These are phyloP conservation scores for Mucor irregularis DNA, from an alignment of 371 early-diverging fungal species.

Conservation along the genomic window DNA sequence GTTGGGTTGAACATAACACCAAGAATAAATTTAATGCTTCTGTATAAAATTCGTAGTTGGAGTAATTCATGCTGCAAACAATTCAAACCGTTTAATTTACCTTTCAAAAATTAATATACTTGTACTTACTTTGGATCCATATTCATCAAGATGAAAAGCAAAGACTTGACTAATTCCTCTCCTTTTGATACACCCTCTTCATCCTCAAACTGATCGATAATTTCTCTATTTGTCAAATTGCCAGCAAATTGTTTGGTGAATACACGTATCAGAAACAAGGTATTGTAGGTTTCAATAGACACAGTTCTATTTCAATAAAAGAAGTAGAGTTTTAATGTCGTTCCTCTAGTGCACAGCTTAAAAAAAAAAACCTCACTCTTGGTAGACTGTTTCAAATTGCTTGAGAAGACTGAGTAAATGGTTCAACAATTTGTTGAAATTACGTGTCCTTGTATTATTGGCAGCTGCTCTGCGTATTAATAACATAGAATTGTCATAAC, in stretches of 20 bases:
- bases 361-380: constrained; percentile 43
- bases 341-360: too few species aligned
- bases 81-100: not conserved
- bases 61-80: constrained; percentile 46
- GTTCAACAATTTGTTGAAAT: constrained; percentile 66
- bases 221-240: constrained; percentile 56
- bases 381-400: constrained; percentile 37
- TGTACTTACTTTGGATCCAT: constrained; percentile 61
- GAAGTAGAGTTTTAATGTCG: not conserved
- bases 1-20: constrained; percentile 66
- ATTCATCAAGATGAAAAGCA: constrained; percentile 61
- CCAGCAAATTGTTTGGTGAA: constrained; percentile 70
- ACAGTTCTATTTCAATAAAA: constrained; percentile 15
- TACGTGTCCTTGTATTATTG: constrained; percentile 65
- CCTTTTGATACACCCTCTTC: constrained; percentile 25
- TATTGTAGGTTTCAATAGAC: constrained; percentile 65
- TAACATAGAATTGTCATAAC: not conserved
- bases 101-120: not conserved
- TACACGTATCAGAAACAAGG: constrained; percentile 65
- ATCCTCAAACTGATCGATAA: constrained; percentile 63
- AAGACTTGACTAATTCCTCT: constrained; percentile 60
- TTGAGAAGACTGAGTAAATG: constrained; percentile 62
- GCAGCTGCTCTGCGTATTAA: constrained; percentile 60
- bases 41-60: constrained; percentile 71
- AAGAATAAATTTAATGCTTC: constrained; percentile 66